A percentile compares a stretch with the other conserved stretches of the same genome.
phyloP scores from a whole-genome alignment of 805 yeast species.

The Candida orba region DNA sequence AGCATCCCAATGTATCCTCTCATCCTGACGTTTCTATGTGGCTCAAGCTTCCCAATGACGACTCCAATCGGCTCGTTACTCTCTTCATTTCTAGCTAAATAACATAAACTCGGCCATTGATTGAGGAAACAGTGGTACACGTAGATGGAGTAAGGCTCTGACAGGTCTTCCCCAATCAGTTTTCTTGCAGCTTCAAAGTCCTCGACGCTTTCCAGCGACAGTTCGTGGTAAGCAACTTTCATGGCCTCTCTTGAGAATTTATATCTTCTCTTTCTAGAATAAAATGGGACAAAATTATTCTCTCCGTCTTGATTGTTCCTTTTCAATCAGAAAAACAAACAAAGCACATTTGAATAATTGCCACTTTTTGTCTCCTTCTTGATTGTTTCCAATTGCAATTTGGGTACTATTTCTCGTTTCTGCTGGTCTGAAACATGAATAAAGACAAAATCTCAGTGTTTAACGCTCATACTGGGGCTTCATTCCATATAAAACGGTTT shows the following conservation, averaged over 20 bases:
- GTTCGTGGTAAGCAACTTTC: constrained; percentile 17
- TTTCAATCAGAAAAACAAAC: no score
- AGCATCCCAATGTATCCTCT: constrained; percentile 97
- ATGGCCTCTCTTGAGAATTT: not conserved
- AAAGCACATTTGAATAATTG: not conserved
- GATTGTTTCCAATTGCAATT: not conserved
- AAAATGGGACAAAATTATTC: no score
- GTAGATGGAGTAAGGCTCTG: constrained; percentile 91
- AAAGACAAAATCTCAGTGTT: constrained; percentile 11
- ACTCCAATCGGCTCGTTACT: constrained; percentile 57
- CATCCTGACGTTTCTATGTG: constrained; percentile 62
- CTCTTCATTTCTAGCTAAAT: constrained; percentile 43
- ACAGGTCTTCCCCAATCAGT: constrained; percentile 65
- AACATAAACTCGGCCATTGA: constrained; percentile 85
- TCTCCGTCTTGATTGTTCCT: no score
- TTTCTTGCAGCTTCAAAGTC: constrained; percentile 45
- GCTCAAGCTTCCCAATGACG: constrained; percentile 73
- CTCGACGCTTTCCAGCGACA: constrained; percentile 21
- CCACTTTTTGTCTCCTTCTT: not conserved
- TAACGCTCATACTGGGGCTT: constrained; percentile 40
- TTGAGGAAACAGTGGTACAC: constrained; percentile 87
- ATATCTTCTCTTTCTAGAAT: no score
- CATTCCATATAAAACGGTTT: constrained; percentile 29
- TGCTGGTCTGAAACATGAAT: constrained; percentile 1
- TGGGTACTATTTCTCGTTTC: not conserved